A percentile compares a stretch with the other conserved stretches of the same genome.
phyloP scores from a whole-genome alignment of 371 early-diverging fungal species.

The Vittaforma corneae region DNA sequence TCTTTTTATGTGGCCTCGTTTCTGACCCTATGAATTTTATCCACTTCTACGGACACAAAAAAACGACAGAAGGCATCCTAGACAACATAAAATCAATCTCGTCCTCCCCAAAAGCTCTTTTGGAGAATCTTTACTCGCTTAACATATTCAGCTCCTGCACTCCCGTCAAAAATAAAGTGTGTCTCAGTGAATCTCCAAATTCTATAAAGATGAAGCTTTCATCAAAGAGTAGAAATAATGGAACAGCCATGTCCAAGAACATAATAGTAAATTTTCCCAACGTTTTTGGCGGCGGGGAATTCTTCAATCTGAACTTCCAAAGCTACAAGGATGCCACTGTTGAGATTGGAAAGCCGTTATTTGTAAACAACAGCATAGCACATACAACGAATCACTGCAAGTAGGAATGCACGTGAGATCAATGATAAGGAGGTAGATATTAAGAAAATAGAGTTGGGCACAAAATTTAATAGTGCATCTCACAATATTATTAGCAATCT shows the following conservation, averaged over 20 bases:
- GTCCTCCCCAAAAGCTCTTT: background rate
- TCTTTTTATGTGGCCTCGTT: too few relatives aligned
- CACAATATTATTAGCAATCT: too few relatives aligned
- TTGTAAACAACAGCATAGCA: constrained; percentile 2
- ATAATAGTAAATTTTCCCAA: constrained; percentile 9
- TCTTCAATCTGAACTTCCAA: constrained; percentile 3
- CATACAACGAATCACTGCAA: too few relatives aligned
- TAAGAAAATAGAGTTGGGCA: background rate
- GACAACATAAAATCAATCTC: constrained; percentile 19
- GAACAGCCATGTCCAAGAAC: too few relatives aligned
- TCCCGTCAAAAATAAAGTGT: background rate
- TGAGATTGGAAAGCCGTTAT: background rate
- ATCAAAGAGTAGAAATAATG: background rate
- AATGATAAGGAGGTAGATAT: constrained; percentile 6
- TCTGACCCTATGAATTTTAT: constrained; percentile 12
- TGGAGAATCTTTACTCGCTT: constrained; percentile 4
- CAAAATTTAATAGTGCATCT: too few relatives aligned
- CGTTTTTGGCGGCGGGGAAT: constrained; percentile 18
- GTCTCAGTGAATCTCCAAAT: constrained; percentile 13
- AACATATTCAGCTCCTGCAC: constrained; percentile 1
- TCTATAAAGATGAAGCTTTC: background rate
- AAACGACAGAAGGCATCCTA: background rate
- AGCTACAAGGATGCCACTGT: background rate
- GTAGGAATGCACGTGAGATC: too few relatives aligned
- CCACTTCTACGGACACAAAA: constrained; percentile 8